phyloP scores from a whole-genome alignment of 495 filamentous ascomycete genomes.

The Thermochaetoides thermophila region DNA sequence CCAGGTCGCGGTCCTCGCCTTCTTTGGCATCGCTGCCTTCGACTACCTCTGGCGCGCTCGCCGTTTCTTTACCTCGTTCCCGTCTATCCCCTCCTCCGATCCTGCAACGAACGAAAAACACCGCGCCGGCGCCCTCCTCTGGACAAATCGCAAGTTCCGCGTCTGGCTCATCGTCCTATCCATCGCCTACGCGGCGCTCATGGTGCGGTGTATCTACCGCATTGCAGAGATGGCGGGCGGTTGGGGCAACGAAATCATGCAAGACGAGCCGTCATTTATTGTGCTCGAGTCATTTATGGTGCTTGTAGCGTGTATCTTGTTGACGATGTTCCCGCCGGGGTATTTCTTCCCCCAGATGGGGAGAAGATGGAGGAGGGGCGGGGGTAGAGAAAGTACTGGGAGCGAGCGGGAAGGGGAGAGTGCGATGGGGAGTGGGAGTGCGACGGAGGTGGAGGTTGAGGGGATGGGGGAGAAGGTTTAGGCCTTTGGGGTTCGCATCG shows the following conservation, averaged over 20 bases:
- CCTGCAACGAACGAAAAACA: constrained; percentile 2
- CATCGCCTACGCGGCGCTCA: constrained; percentile 43
- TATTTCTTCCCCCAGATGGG: constrained; percentile 29
- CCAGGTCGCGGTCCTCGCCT: constrained; percentile 47
- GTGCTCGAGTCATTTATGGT: constrained; percentile 40
- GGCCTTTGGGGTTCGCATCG: no score
- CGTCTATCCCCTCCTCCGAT: constrained; percentile 1
- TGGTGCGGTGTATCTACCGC: constrained; percentile 55
- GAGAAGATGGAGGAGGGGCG: background rate
- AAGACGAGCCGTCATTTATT: constrained; percentile 47
- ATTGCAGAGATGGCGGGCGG: constrained; percentile 55
- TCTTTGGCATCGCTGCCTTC: constrained; percentile 35
- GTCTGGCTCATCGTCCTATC: constrained; percentile 35
- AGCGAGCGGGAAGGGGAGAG: no score
- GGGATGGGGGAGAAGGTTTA: no score
- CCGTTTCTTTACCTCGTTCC: constrained; percentile 11
- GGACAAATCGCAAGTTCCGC: constrained; percentile 31
- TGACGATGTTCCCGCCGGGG: constrained; percentile 24
- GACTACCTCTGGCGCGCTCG: constrained; percentile 33
- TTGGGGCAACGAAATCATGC: constrained; percentile 54
- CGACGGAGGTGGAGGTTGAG: no score
- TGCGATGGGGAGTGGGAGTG: no score
- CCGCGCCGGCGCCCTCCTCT: constrained; percentile 13
- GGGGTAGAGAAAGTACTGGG: background rate
- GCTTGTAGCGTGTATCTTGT: constrained; percentile 21